Evolutionary conservation across 768 basidiomycete species (phyloP).

Genomic region (Hygrocybe punicea): DNA sequence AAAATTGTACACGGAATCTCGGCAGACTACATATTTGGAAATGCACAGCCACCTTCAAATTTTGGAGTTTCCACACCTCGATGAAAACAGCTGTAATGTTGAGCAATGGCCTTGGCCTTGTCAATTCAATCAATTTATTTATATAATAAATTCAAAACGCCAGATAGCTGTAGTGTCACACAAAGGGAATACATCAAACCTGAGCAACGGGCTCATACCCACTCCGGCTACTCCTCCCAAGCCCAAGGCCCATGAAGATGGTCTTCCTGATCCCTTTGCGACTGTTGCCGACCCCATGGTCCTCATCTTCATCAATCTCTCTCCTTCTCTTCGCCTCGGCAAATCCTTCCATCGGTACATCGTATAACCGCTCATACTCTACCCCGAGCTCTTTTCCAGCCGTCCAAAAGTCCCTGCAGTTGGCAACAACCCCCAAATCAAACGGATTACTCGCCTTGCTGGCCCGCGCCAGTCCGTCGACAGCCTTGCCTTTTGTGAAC

Average conservation of each 20-base stretch:
- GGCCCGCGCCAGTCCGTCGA: constrained; percentile 77
- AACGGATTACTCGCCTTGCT: constrained; percentile 86
- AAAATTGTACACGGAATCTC: too few species aligned
- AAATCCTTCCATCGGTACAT: constrained; percentile 85
- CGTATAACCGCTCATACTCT: constrained; percentile 86
- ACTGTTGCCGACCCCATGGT: constrained; percentile 13
- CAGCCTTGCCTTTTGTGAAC: constrained; percentile 88
- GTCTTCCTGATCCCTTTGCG: constrained; percentile 43
- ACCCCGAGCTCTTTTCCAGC: constrained; percentile 81
- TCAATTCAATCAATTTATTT: too few species aligned
- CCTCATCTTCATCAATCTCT: constrained; percentile 55
- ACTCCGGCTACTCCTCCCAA: constrained; percentile 50
- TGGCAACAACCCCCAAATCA: constrained; percentile 71
- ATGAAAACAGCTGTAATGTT: too few species aligned
- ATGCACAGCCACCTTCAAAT: too few species aligned
- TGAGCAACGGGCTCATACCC: constrained; percentile 70
- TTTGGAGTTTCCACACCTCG: too few species aligned
- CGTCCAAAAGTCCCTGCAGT: constrained; percentile 95
- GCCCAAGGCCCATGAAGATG: constrained; percentile 54
- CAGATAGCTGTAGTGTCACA: too few species aligned
- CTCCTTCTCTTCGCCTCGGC: constrained; percentile 62
- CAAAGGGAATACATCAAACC: constrained; percentile 30
- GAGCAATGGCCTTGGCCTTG: too few species aligned
- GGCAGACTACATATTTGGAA: too few species aligned
- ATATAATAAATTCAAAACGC: too few species aligned